Evolutionary conservation across 73 alveolate species (phyloP).

Genomic region (Halteria grandinella): DNA sequence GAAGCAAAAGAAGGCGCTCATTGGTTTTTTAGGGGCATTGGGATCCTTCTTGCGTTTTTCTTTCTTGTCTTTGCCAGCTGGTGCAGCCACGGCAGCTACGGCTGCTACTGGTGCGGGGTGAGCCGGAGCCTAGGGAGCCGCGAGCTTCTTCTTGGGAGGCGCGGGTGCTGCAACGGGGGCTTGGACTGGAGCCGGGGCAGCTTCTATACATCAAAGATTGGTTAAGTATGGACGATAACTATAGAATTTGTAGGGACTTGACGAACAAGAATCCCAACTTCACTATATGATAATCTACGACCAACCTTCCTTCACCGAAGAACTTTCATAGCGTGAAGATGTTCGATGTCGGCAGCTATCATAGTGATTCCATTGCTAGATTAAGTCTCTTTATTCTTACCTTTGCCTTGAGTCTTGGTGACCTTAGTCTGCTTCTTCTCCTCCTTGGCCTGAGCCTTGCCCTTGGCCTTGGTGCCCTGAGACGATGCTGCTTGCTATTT

Average conservation of each 20-base stretch:
- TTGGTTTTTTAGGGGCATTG: slow-evolving; percentile 84
- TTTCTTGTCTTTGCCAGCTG: slow-evolving; percentile 8
- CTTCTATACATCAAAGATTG: no score
- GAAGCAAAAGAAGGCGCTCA: slow-evolving; percentile 77
- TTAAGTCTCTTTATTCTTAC: not conserved
- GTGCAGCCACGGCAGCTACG: slow-evolving; percentile 7
- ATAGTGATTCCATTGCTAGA: not conserved
- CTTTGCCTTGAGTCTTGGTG: slow-evolving; percentile 20
- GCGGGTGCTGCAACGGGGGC: not conserved
- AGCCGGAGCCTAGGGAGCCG: not conserved
- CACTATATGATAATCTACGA: no score
- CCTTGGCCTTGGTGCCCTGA: slow-evolving; percentile 23
- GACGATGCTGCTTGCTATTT: not conserved
- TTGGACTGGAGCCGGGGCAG: not conserved
- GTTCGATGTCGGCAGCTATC: not conserved
- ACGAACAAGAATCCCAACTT: no score
- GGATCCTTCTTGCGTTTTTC: slow-evolving; percentile 70
- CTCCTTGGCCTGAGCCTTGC: slow-evolving; percentile 25
- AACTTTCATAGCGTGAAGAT: not conserved
- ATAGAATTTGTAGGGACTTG: no score
- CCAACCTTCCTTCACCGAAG: not conserved
- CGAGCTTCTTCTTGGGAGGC: not conserved
- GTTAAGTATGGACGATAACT: no score
- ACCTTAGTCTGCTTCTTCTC: slow-evolving; percentile 11
- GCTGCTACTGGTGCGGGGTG: no score